phyloP scores from a whole-genome alignment of 2,329 filamentous ascomycete species.

The Exophiala alcalophila region DNA sequence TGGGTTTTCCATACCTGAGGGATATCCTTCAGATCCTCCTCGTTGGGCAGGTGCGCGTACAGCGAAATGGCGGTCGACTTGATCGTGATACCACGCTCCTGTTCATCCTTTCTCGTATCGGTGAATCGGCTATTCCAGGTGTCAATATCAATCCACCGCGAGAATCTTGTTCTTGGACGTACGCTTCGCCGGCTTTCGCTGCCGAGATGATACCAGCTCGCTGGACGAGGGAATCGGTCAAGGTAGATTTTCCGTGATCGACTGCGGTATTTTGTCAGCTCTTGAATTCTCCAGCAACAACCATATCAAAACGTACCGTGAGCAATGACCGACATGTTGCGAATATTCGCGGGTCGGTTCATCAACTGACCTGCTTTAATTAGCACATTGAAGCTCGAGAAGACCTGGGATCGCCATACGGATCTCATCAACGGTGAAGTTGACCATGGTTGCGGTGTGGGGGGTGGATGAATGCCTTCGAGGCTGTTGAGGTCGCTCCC shows the following conservation, averaged over 20 bases:
- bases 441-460: conserved; percentile 97
- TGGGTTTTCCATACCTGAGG: conserved; percentile 49
- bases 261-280: conserved; percentile 49
- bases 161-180: conserved; percentile 8
- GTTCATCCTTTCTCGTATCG: conserved; percentile 94
- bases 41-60: conserved; percentile 76
- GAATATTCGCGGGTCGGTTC: conserved; percentile 60
- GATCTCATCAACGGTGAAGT: conserved; percentile 95
- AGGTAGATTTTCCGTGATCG: conserved; percentile 99
- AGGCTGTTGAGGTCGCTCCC: conserved; percentile 27
- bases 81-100: conserved; percentile 99
- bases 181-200: conserved; percentile 88
- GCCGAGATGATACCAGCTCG: conserved; percentile 99
- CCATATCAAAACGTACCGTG: conserved; percentile 60
- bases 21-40: conserved; percentile 93
- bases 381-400: conserved; percentile 34
- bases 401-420: conserved; percentile 31
- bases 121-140: conserved; percentile 66
- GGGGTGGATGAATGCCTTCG: conserved; percentile 16
- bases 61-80: conserved; percentile 99
- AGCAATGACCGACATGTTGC: conserved; percentile 99
- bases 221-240: conserved; percentile 98
- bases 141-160: conserved; percentile 10
- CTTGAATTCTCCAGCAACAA: background rate
- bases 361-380: conserved; percentile 45